These are phyloP conservation scores for Cubamyces lactineus DNA, from an alignment of 768 basidiomycete genomes.

Conservation along the genomic window DNA sequence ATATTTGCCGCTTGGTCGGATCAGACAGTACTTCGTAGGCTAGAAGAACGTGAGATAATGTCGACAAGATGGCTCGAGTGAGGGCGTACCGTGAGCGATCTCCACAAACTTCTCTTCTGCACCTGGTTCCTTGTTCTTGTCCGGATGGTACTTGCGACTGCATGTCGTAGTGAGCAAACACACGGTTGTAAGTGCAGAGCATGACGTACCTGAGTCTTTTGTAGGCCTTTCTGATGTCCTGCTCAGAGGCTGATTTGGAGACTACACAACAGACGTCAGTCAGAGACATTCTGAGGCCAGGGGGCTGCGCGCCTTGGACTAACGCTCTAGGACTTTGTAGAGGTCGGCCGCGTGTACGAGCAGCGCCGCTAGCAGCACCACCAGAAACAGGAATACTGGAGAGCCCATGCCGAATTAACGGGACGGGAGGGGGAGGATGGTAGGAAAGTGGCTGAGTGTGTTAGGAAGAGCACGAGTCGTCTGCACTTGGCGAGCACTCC, in stretches of 20 bases:
- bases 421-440: constrained; percentile 1
- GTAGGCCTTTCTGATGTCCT: constrained; percentile 91
- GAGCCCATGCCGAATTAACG: constrained; percentile 32
- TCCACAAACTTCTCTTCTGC: constrained; percentile 90
- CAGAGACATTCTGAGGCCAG: constrained; percentile 24
- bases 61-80: neutral
- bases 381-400: constrained; percentile 32
- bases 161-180: neutral
- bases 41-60: constrained; percentile 28
- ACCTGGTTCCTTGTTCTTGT: constrained; percentile 88
- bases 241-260: constrained; percentile 78
- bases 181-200: neutral
- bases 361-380: constrained; percentile 37
- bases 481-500: neutral
- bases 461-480: neutral
- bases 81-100: constrained; percentile 76
- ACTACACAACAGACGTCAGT: constrained; percentile 43
- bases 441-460: neutral
- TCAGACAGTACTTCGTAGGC: constrained; percentile 98
- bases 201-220: constrained; percentile 71
- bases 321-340: constrained; percentile 83
- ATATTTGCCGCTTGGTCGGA: constrained; percentile 86
- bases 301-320: constrained; percentile 45
- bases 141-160: constrained; percentile 65
- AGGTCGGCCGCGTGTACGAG: constrained; percentile 64